A percentile compares a stretch with the other conserved stretches of the same genome.
Evolutionary conservation across 2,329 filamentous ascomycete species (phyloP).

Genomic region (Penicillium sp.): DNA sequence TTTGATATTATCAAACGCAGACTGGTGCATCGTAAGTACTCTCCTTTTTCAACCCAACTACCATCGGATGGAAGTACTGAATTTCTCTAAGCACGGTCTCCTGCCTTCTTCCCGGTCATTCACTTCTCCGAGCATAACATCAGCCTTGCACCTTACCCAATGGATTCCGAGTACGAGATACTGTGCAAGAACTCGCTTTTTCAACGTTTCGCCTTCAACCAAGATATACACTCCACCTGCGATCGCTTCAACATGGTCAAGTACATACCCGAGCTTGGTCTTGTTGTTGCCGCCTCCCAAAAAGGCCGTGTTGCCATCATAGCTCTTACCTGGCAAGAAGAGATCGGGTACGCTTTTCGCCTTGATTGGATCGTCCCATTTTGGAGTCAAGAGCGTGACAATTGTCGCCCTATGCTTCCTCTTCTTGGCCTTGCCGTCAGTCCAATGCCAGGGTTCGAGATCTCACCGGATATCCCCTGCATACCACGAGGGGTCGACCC

Average conservation of each 20-base stretch:
- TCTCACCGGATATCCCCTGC: slow-evolving; percentile 34
- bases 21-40: slow-evolving; percentile 18
- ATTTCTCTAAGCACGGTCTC: slow-evolving; percentile 15
- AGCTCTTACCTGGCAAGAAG: slow-evolving; percentile 45
- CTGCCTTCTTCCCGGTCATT: slow-evolving; percentile 40
- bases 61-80: slow-evolving; percentile 1
- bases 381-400: slow-evolving; percentile 46
- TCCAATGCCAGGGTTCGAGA: slow-evolving; percentile 54
- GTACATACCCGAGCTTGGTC: slow-evolving; percentile 58
- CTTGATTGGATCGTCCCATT: slow-evolving; percentile 58
- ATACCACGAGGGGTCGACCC: slow-evolving; percentile 28
- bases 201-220: slow-evolving; percentile 27
- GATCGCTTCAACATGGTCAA: slow-evolving; percentile 59
- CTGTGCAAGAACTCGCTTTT: slow-evolving; percentile 31
- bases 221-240: slow-evolving; percentile 25
- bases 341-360: slow-evolving; percentile 48
- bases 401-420: slow-evolving; percentile 44
- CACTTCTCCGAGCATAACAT: slow-evolving; percentile 44
- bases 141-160: slow-evolving; percentile 36
- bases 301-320: slow-evolving; percentile 57
- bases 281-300: slow-evolving; percentile 58
- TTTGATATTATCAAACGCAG: background rate
- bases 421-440: slow-evolving; percentile 57
- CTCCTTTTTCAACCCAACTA: background rate
- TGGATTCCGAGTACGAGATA: slow-evolving; percentile 31